These are phyloP conservation scores for Hondaea fermentalgiana DNA, from an alignment of 108 stramenopile species.

Conservation along the genomic window DNA sequence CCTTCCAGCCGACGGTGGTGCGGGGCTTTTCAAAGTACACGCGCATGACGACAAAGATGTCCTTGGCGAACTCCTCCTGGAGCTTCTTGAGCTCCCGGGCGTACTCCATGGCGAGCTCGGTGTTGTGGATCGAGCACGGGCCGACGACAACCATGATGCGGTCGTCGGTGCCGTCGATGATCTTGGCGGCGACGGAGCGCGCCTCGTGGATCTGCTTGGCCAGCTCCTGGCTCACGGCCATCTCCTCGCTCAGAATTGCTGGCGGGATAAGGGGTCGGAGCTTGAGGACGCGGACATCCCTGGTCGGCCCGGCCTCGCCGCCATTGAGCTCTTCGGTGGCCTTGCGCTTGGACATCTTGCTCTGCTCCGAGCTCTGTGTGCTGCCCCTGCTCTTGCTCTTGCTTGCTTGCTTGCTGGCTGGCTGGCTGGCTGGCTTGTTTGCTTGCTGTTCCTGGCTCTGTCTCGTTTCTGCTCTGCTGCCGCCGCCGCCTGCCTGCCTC, in stretches of 20 bases:
- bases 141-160: background rate
- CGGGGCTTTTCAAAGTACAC: conserved; percentile 18
- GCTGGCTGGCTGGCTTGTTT: too few species aligned
- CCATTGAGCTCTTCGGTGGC: background rate
- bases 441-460: too few species aligned
- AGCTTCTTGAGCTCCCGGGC: background rate
- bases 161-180: background rate
- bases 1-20: conserved; percentile 18
- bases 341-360: background rate
- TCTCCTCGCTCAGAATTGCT: background rate
- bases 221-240: background rate
- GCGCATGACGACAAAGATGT: conserved; percentile 1
- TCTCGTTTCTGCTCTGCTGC: too few species aligned
- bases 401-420: too few species aligned
- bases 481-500: too few species aligned
- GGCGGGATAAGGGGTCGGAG: background rate
- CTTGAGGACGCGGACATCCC: background rate
- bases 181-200: background rate
- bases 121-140: conserved; percentile 12
- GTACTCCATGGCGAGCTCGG: conserved; percentile 6
- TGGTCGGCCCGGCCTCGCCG: background rate
- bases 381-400: background rate
- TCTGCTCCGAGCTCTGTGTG: background rate
- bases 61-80: background rate
- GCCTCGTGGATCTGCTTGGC: background rate